These are phyloP conservation scores for Yarrowia osloensis DNA, from an alignment of 805 yeast genomes.

Conservation along the genomic window DNA sequence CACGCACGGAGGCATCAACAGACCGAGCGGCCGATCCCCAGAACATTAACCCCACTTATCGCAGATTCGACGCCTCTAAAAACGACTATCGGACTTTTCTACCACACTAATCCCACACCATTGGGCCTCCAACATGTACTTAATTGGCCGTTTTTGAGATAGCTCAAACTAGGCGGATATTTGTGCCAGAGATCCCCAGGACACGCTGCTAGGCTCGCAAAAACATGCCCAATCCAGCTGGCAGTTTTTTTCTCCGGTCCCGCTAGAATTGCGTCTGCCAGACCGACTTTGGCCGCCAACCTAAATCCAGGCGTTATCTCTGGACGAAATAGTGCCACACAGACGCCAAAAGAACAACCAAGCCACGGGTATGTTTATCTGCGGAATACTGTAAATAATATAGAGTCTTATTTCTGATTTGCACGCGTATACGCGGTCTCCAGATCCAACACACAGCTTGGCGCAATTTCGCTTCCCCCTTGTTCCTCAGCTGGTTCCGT, in stretches of 20 bases:
- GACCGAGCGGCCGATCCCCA: neutral
- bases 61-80: neutral
- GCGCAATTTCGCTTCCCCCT: neutral
- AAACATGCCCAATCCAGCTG: neutral
- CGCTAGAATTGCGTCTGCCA: neutral
- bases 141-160: neutral
- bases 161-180: constrained; percentile 2
- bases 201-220: neutral
- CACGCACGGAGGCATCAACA: no score
- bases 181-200: neutral
- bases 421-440: neutral
- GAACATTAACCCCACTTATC: neutral
- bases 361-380: neutral
- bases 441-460: neutral
- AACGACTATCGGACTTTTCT: neutral
- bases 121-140: neutral
- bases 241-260: neutral
- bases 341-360: neutral
- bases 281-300: neutral
- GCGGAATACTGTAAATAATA: constrained; percentile 6
- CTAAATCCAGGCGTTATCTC: constrained; percentile 2
- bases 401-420: neutral
- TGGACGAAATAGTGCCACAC: neutral
- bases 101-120: neutral
- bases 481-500: neutral